Conservation (phyloP, 2,329 filamentous ascomycete genomes). For the Rugonectria rugulosa region DNA sequence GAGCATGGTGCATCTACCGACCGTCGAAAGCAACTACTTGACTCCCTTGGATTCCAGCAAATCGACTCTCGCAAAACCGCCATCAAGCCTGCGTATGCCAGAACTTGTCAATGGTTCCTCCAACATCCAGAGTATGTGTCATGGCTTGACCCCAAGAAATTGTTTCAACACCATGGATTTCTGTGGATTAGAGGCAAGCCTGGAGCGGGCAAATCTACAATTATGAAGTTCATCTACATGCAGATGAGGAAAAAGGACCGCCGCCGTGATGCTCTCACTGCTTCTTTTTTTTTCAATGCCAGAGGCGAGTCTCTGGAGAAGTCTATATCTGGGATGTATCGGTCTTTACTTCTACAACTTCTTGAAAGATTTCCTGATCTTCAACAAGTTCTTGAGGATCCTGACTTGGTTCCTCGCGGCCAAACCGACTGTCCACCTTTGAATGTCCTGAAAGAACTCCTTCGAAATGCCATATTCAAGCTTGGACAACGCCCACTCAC, state of each 20-base stretch:
- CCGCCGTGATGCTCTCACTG: conserved; percentile 22
- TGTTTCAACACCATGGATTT: conserved; percentile 39
- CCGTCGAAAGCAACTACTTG: conserved; percentile 23
- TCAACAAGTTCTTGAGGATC: conserved; percentile 41
- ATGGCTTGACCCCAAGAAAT: conserved; percentile 6
- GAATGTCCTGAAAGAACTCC: conserved; percentile 30
- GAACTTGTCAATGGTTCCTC: conserved; percentile 31
- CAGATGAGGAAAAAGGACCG: background rate
- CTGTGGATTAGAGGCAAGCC: conserved; percentile 58
- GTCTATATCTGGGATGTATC: conserved; percentile 56
- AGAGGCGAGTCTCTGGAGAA: conserved; percentile 54
- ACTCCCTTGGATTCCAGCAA: conserved; percentile 47
- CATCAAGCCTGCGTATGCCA: conserved; percentile 45
- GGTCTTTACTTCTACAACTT: conserved; percentile 57
- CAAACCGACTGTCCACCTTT: conserved; percentile 9
- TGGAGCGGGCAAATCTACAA: conserved; percentile 54
- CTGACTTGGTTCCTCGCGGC: fast-evolving
- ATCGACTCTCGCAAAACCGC: conserved; percentile 46
- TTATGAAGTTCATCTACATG: conserved; percentile 51
- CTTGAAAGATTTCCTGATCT: conserved; percentile 46
- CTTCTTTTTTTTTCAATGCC: conserved; percentile 62
- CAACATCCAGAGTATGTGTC: background rate
- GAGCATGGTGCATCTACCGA: background rate
- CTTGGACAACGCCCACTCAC: conserved; percentile 19
- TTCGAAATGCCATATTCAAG: conserved; percentile 29